A percentile compares a stretch with the other conserved stretches of the same genome.
These are phyloP conservation scores for Dictyophora rubrovolvata DNA, from an alignment of 768 basidiomycete species.

Conservation along the genomic window DNA sequence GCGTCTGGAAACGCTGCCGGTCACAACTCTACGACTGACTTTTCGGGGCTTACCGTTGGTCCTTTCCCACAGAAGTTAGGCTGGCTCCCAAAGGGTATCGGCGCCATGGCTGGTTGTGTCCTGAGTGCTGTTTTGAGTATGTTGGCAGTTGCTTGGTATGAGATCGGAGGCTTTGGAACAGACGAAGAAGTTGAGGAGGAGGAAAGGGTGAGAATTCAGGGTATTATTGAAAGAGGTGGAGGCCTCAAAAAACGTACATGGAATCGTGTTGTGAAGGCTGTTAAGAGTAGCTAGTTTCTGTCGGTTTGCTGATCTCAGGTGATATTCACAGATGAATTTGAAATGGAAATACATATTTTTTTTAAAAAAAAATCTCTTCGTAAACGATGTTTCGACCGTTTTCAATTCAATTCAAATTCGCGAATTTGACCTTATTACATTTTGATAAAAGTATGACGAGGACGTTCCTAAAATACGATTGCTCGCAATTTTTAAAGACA, in stretches of 20 bases:
- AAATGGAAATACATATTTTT: no score
- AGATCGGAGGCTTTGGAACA: conserved; percentile 57
- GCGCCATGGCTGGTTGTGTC: conserved; percentile 70
- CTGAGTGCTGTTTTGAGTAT: conserved; percentile 79
- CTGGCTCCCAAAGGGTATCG: conserved; percentile 64
- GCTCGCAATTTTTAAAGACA: no score
- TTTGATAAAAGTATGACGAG: no score
- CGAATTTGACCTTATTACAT: no score
- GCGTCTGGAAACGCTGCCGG: conserved; percentile 85
- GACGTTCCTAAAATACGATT: no score
- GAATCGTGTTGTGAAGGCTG: neutral
- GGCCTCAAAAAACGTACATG: conserved; percentile 16
- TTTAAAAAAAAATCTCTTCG: no score
- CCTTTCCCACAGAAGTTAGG: conserved; percentile 67
- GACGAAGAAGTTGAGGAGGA: conserved; percentile 79
- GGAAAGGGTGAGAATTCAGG: conserved; percentile 42
- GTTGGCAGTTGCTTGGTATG: conserved; percentile 77
- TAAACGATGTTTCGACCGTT: no score
- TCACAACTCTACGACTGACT: conserved; percentile 53
- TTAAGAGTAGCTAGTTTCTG: neutral
- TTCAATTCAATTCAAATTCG: no score
- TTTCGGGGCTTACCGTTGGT: conserved; percentile 51
- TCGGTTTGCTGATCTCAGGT: neutral
- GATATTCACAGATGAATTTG: neutral
- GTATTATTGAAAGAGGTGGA: conserved; percentile 42